phyloP scores from a whole-genome alignment of 306 rosid genomes.

The Cucumis cinereus region DNA sequence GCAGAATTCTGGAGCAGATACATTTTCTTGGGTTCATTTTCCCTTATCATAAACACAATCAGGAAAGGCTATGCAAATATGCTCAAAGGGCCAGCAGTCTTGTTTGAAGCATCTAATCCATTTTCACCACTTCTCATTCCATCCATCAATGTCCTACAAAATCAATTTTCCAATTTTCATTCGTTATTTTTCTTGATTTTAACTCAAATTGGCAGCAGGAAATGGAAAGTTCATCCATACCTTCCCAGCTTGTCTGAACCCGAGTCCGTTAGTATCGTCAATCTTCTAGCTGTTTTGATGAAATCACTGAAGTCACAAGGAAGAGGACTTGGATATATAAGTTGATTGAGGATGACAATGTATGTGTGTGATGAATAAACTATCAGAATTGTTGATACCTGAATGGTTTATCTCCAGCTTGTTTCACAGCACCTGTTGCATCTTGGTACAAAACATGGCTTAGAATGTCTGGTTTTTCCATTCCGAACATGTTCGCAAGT shows the following conservation, averaged over 20 bases:
- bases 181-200: background rate
- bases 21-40: background rate
- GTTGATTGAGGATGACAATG: background rate
- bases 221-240: conserved; percentile 17
- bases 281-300: conserved; percentile 63
- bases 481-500: conserved; percentile 76
- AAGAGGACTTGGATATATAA: background rate
- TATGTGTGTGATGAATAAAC: background rate
- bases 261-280: conserved; percentile 53
- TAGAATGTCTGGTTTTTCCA: conserved; percentile 53
- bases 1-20: background rate
- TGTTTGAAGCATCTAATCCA: conserved; percentile 64
- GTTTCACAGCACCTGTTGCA: conserved; percentile 54
- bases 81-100: conserved; percentile 69
- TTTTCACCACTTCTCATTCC: conserved; percentile 48
- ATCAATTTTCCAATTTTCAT: background rate
- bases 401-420: conserved; percentile 82
- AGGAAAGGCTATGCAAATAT: conserved; percentile 36
- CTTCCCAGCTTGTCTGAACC: conserved; percentile 39
- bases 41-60: background rate
- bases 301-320: conserved; percentile 52
- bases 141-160: conserved; percentile 46
- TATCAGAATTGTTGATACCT: conserved; percentile 26
- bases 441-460: conserved; percentile 76
- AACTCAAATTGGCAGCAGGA: background rate